A percentile compares a stretch with the other conserved stretches of the same genome.
Conservation (phyloP, 2,329 filamentous ascomycete species). For the Venturia oleaginea region DNA sequence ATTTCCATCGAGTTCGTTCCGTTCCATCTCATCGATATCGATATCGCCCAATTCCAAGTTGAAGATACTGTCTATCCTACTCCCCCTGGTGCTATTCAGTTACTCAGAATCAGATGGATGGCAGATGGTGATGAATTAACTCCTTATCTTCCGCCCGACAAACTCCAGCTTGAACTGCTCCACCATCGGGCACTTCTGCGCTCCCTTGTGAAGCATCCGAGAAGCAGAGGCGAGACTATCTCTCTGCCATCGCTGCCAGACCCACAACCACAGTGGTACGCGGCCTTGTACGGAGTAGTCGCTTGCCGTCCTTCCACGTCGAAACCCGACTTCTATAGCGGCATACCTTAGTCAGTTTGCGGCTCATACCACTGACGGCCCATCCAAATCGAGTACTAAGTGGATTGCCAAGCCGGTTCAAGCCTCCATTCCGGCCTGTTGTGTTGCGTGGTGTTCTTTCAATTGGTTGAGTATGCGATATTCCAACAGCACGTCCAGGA, state of each 20-base stretch:
- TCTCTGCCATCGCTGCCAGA: not conserved
- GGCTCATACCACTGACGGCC: not conserved
- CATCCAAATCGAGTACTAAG: not conserved
- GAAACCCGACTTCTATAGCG: not conserved
- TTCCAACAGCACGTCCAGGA: not conserved
- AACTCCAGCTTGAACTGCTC: no score
- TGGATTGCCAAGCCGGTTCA: not conserved
- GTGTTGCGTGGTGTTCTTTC: constrained; percentile 1
- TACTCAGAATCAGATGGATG: no score
- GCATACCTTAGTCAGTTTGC: not conserved
- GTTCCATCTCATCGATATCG: not conserved
- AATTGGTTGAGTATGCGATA: not conserved
- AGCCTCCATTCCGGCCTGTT: not conserved
- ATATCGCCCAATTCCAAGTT: not conserved
- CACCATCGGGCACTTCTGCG: not conserved
- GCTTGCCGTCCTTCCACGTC: not conserved
- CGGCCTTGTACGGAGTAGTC: not conserved
- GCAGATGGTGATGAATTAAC: no score
- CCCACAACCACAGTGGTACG: not conserved
- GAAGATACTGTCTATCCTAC: no score
- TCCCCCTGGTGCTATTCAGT: no score
- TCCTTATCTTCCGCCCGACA: not conserved
- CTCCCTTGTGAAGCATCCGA: not conserved
- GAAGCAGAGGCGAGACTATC: not conserved
- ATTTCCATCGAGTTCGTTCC: not conserved